Conservation (phyloP, 495 filamentous ascomycete genomes). For the Penicillium psychrofluorescens region DNA sequence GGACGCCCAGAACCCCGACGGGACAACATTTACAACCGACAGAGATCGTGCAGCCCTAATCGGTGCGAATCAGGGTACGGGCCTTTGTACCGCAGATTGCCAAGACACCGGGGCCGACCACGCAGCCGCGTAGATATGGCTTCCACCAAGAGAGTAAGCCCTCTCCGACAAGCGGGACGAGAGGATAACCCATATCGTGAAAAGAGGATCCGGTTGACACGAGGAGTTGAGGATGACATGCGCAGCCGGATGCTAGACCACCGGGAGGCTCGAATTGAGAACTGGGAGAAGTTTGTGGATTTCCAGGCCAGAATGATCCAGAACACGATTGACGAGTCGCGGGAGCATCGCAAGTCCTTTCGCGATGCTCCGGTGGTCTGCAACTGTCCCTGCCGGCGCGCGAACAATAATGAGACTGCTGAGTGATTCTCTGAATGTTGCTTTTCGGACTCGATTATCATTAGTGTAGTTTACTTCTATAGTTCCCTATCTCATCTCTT, state of each 20-base stretch:
- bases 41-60: conserved; percentile 5
- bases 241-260: conserved; percentile 23
- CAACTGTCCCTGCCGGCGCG: conserved; percentile 12
- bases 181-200: conserved; percentile 11
- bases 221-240: conserved; percentile 16
- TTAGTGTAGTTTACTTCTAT: not conserved
- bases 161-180: conserved; percentile 3
- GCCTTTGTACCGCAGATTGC: conserved; percentile 1
- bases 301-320: conserved; percentile 15
- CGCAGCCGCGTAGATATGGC: not conserved
- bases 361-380: conserved; percentile 3
- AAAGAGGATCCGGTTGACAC: conserved; percentile 1
- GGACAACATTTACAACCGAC: not conserved
- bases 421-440: no score
- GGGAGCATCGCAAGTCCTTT: conserved; percentile 7
- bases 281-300: conserved; percentile 16
- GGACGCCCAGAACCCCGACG: conserved; percentile 1
- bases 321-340: conserved; percentile 14
- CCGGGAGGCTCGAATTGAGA: conserved; percentile 21
- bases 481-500: no score
- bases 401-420: not conserved
- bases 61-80: not conserved
- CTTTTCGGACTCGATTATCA: no score
- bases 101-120: conserved; percentile 3
- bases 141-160: not conserved